phyloP scores from a whole-genome alignment of 805 yeast species.

The Ogataea thermomethanolica region DNA sequence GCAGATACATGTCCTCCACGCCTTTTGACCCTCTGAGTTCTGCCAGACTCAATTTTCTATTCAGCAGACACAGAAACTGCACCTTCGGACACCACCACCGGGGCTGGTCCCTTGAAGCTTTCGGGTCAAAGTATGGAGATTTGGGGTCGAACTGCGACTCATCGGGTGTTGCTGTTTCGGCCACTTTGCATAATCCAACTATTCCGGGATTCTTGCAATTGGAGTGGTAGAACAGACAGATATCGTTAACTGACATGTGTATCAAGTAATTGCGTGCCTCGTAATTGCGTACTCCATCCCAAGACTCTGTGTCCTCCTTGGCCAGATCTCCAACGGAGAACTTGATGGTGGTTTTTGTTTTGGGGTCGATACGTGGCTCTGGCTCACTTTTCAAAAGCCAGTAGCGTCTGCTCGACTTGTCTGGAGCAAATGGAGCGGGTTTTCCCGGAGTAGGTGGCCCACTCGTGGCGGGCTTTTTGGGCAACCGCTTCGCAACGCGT shows the following conservation, averaged over 20 bases:
- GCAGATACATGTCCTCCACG: slow-evolving; percentile 40
- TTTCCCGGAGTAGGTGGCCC: slow-evolving; percentile 31
- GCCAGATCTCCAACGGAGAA: slow-evolving; percentile 45
- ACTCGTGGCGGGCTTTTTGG: slow-evolving; percentile 2
- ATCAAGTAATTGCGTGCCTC: slow-evolving; percentile 53
- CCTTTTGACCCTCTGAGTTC: slow-evolving; percentile 35
- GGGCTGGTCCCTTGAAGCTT: slow-evolving; percentile 39
- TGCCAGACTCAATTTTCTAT: slow-evolving; percentile 39
- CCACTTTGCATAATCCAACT: slow-evolving; percentile 45
- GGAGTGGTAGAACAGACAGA: slow-evolving; percentile 52
- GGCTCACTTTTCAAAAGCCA: slow-evolving; percentile 63
- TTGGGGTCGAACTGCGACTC: slow-evolving; percentile 38
- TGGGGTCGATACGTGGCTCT: slow-evolving; percentile 42
- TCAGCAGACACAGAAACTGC: slow-evolving; percentile 39
- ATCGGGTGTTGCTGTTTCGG: slow-evolving; percentile 38
- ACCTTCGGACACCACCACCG: slow-evolving; percentile 60
- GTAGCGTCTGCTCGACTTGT: slow-evolving; percentile 32
- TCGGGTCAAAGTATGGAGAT: slow-evolving; percentile 47
- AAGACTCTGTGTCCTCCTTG: slow-evolving; percentile 39
- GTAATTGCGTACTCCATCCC: slow-evolving; percentile 60
- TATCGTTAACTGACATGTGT: slow-evolving; percentile 45
- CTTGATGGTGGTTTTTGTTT: slow-evolving; percentile 45
- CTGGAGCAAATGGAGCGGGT: slow-evolving; percentile 33
- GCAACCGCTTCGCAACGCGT: slow-evolving; percentile 5
- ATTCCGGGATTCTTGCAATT: slow-evolving; percentile 54